These are phyloP conservation scores for Venturia nashicola DNA, from an alignment of 2,329 filamentous ascomycete genomes.

Conservation along the genomic window DNA sequence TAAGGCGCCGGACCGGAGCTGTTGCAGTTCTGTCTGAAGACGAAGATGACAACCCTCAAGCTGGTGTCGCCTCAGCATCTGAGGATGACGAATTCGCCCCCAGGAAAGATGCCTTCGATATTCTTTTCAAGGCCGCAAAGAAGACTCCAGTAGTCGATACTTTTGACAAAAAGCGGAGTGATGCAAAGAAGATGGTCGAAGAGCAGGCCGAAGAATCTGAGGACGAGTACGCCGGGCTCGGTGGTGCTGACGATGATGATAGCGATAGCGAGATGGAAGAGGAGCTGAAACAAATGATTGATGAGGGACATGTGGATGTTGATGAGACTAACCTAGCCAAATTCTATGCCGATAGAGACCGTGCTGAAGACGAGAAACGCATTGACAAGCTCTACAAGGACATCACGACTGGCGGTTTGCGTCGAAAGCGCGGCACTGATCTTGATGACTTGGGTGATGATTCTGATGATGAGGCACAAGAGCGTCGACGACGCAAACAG, in stretches of 20 bases:
- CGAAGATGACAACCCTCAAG: conserved; percentile 19
- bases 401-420: conserved; percentile 76
- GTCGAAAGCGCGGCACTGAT: conserved; percentile 66
- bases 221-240: conserved; percentile 91
- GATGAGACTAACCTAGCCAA: conserved; percentile 75
- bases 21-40: conserved; percentile 32
- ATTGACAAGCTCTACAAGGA: conserved; percentile 89
- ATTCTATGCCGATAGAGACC: conserved; percentile 76
- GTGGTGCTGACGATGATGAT: conserved; percentile 80
- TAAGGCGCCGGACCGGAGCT: conserved; percentile 25
- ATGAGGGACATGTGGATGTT: conserved; percentile 61
- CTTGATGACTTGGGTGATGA: conserved; percentile 74
- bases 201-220: conserved; percentile 96
- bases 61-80: neutral
- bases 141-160: conserved; percentile 49
- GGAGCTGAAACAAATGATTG: conserved; percentile 77
- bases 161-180: conserved; percentile 78
- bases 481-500: conserved; percentile 67
- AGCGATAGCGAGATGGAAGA: conserved; percentile 63
- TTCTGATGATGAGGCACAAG: conserved; percentile 67
- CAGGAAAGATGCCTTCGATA: conserved; percentile 6
- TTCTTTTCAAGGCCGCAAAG: conserved; percentile 42
- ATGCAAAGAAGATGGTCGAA: conserved; percentile 75
- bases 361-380: conserved; percentile 70
- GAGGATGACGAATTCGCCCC: neutral